Base-by-base conservation (phyloP, 164 flowering plant genomes). In the Euptelea pleiosperma region DNA sequence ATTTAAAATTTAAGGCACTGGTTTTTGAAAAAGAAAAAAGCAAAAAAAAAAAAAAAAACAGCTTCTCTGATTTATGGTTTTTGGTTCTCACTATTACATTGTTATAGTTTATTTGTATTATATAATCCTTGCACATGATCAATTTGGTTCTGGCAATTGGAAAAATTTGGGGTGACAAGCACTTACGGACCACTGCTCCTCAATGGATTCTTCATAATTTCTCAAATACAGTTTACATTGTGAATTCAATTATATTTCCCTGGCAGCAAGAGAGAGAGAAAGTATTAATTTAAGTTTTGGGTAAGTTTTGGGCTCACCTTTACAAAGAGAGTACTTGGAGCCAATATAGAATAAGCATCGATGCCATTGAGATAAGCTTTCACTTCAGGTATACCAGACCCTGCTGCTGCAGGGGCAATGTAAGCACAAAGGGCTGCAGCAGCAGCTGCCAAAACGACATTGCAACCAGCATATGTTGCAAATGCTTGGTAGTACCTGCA, bases 391-490 rank as follows among this genome's bases (percentile, higher is more conserved):
- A 89, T 86, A 47, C 96, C 96, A 63, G 96, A 89, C 3, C 96
- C 93, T 8, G 96, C 96, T 26, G 98, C 98, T 14, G 97, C 87
- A 48, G 98, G 98, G 47, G 97, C 98, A 67, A 92, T 65, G 60
- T 69, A 87, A 45, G 93, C 96, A 69, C 91, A 84, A 1, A 92
- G 79, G 8, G 64, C 68, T 12, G 82, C 87, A 62, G 98, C 91
- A 58, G 68, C 69, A 43, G 64, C 40, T 6, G 91, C 91, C 58
- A 92, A 67, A 45, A 69, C 63, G 63, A 86, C 4, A 60, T 92
- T 92, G 47, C 77, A 70, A 52, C 86, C 86, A 31, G 81, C 82
- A 66, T 48, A 82, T 24, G 73, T 56, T 3, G 57, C 68, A 78
- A 92, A 92, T 36, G 90, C 97, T 73, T 40, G 52, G 58, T 48